A percentile compares a stretch with the other conserved stretches of the same genome.
Evolutionary conservation across 768 basidiomycete species (phyloP).

Genomic region (Erythrobasidium yunnanense): DNA sequence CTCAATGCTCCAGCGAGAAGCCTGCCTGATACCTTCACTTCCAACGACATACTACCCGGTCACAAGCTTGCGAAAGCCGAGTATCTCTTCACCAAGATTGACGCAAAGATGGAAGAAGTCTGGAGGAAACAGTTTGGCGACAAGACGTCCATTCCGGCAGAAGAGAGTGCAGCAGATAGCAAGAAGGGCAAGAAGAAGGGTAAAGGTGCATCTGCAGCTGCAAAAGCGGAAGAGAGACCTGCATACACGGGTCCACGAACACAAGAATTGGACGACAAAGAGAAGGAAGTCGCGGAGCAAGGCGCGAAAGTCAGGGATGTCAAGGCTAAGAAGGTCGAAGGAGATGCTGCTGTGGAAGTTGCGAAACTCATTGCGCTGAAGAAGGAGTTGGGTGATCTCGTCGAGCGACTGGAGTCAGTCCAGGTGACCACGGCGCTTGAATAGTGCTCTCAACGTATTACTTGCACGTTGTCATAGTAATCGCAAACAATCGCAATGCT

Average conservation of each 20-base stretch:
- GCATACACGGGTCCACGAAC: conserved; percentile 53
- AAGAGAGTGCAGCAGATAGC: conserved; percentile 45
- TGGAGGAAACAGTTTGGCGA: conserved; percentile 77
- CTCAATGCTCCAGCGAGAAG: conserved; percentile 77
- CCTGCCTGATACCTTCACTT: conserved; percentile 52
- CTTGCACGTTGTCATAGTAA: not conserved
- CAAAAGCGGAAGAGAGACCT: conserved; percentile 41
- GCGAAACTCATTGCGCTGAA: conserved; percentile 34
- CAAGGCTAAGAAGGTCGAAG: conserved; percentile 49
- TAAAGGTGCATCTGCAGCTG: conserved; percentile 49
- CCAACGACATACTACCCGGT: conserved; percentile 70
- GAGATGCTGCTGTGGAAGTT: conserved; percentile 31
- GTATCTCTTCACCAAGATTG: conserved; percentile 87
- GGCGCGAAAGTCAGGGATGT: conserved; percentile 61
- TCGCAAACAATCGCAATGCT: too few species aligned
- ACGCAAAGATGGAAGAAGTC: conserved; percentile 72
- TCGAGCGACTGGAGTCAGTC: conserved; percentile 25
- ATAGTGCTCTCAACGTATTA: not conserved
- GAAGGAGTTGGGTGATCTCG: conserved; percentile 30
- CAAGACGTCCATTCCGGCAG: conserved; percentile 39
- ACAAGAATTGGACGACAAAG: conserved; percentile 59
- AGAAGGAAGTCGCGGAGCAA: conserved; percentile 64
- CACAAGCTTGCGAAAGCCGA: conserved; percentile 75
- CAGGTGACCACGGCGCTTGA: conserved; percentile 20
- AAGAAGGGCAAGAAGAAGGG: conserved; percentile 40